Evolutionary conservation across 129 eudicot species (phyloP).

Genomic region (Pseudognaphalium luteoalbum): DNA sequence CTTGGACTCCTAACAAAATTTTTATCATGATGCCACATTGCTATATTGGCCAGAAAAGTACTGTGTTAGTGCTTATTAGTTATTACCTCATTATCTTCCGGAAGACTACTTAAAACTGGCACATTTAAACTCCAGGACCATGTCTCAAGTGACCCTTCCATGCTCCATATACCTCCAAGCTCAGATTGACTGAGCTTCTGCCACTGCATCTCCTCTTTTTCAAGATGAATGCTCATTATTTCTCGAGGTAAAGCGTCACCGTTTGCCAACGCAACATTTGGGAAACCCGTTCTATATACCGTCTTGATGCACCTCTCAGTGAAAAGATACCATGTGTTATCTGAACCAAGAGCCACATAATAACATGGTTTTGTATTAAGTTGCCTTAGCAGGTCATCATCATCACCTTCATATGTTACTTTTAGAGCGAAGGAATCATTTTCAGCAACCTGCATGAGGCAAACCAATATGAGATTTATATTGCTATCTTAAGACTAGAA

Average conservation of each 20-base stretch:
- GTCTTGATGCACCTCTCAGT: conserved; percentile 89
- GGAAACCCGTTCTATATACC: conserved; percentile 79
- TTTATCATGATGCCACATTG: no score
- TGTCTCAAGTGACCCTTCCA: conserved; percentile 93
- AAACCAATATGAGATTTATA: conserved; percentile 21
- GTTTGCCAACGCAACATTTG: conserved; percentile 67
- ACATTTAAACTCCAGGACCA: conserved; percentile 99
- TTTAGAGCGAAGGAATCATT: conserved; percentile 55
- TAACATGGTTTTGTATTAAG: conserved; percentile 53
- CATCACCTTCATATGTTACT: conserved; percentile 28
- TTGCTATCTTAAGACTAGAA: not conserved
- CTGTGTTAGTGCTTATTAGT: not conserved
- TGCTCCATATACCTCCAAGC: conserved; percentile 86
- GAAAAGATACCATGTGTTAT: conserved; percentile 98
- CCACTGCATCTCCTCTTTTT: conserved; percentile 85
- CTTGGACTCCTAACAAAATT: not conserved
- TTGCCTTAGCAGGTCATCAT: conserved; percentile 39
- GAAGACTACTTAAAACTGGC: conserved; percentile 86
- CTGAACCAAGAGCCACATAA: conserved; percentile 95
- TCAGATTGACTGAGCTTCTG: conserved; percentile 76
- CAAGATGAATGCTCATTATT: conserved; percentile 63
- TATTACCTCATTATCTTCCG: conserved; percentile 85
- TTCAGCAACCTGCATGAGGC: conserved; percentile 52
- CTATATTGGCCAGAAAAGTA: no score
- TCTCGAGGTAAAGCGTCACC: conserved; percentile 86